Conservation (phyloP, 345 rosid species). For the Diplotaxis tenuifolia region DNA sequence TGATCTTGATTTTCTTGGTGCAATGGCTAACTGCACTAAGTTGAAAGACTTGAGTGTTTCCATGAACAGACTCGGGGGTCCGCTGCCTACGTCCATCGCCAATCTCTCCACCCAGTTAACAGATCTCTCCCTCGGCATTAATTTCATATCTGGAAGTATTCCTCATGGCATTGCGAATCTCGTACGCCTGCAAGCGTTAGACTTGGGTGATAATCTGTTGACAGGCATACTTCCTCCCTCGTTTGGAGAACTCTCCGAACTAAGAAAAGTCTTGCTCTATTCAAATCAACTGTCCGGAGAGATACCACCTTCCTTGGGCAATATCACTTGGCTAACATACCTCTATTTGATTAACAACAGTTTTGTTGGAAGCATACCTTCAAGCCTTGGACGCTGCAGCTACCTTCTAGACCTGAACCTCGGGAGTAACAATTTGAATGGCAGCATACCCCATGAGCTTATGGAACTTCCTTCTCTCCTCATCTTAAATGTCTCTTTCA, state of each 20-base stretch:
- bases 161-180: constrained; percentile 5
- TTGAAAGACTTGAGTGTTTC: constrained; percentile 2
- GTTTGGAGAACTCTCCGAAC: constrained; percentile 2
- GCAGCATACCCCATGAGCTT: constrained; percentile 4
- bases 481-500: not conserved
- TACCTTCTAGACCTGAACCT: not conserved
- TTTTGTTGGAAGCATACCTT: not conserved
- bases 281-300: constrained; percentile 26
- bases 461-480: not conserved
- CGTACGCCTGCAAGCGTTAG: constrained; percentile 13
- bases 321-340: constrained; percentile 3
- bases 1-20: constrained; percentile 34
- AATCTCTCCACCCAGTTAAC: constrained; percentile 21
- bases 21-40: constrained; percentile 13
- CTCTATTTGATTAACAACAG: not conserved
- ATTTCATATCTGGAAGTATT: constrained; percentile 26
- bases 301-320: constrained; percentile 20
- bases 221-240: constrained; percentile 21
- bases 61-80: constrained; percentile 3
- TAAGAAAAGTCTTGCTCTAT: constrained; percentile 18
- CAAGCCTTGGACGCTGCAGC: constrained; percentile 6
- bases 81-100: constrained; percentile 13
- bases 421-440: not conserved
- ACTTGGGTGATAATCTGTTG: not conserved
- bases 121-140: not conserved